phyloP scores from a whole-genome alignment of 2,329 filamentous ascomycete genomes.

The Emergomyces pasteurianus region DNA sequence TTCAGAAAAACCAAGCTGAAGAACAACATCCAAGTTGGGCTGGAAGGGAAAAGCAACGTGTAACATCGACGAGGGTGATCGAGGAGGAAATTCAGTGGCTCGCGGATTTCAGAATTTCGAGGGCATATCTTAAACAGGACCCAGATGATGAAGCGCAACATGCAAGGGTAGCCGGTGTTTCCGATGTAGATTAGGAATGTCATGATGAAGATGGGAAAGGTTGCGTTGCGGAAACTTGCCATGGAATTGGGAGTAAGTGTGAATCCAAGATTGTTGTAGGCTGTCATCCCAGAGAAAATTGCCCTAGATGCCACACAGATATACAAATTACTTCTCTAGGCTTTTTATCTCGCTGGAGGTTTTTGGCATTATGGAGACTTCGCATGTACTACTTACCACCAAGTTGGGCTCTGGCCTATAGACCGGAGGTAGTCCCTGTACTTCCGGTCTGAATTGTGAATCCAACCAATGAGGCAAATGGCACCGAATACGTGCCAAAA shows the following conservation, averaged over 20 bases:
- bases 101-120: slow-evolving; percentile 20
- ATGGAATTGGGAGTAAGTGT: slow-evolving; percentile 45
- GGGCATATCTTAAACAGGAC: slow-evolving; percentile 37
- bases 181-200: slow-evolving; percentile 28
- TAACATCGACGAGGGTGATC: slow-evolving; percentile 51
- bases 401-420: slow-evolving; percentile 31
- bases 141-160: slow-evolving; percentile 47
- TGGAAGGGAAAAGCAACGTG: slow-evolving; percentile 47
- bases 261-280: slow-evolving; percentile 41
- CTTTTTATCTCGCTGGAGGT: background rate
- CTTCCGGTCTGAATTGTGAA: slow-evolving; percentile 28
- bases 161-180: slow-evolving; percentile 41
- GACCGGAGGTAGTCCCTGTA: slow-evolving; percentile 28
- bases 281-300: slow-evolving; percentile 39
- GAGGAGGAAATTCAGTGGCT: slow-evolving; percentile 43
- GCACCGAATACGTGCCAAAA: slow-evolving; percentile 36
- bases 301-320: slow-evolving; percentile 22
- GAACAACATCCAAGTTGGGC: slow-evolving; percentile 46
- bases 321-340: background rate
- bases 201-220: slow-evolving; percentile 27
- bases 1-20: slow-evolving; percentile 41
- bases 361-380: background rate
- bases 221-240: slow-evolving; percentile 36
- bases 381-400: slow-evolving; percentile 34
- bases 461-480: slow-evolving; percentile 39